Percentiles rank a stretch among this genome's conserved stretches.
phyloP scores from a whole-genome alignment of 1,284 basidiomycete genomes.

The Trametes pubescens region DNA sequence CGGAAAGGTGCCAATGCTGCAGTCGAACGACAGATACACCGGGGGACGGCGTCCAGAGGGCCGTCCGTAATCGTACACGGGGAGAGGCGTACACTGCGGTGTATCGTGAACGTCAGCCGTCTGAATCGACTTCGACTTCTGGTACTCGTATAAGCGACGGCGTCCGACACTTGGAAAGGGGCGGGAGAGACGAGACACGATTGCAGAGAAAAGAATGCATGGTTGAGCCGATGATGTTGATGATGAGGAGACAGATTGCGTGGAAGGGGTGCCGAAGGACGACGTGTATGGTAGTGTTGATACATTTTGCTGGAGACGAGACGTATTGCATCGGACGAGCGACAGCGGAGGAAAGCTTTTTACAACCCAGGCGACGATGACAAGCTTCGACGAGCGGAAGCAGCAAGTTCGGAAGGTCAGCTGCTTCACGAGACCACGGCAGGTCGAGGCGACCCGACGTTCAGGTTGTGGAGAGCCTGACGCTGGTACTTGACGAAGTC shows the following conservation, averaged over 20 bases:
- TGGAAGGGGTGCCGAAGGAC: constrained; percentile 63
- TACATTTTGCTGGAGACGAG: constrained; percentile 74
- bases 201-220: constrained; percentile 72
- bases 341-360: constrained; percentile 41
- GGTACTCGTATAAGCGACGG: constrained; percentile 38
- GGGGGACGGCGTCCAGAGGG: constrained; percentile 44
- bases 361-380: constrained; percentile 42
- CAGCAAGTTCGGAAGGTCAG: constrained; percentile 25
- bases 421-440: constrained; percentile 63
- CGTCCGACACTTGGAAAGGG: constrained; percentile 47
- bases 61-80: constrained; percentile 53
- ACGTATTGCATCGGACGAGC: constrained; percentile 37
- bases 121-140: constrained; percentile 35
- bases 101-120: constrained; percentile 32
- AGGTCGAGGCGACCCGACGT: constrained; percentile 60
- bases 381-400: constrained; percentile 26
- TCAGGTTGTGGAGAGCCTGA: constrained; percentile 73
- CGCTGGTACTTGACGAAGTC: constrained; percentile 81
- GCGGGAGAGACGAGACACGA: constrained; percentile 51
- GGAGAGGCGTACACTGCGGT: constrained; percentile 35
- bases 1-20: constrained; percentile 25
- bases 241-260: constrained; percentile 63
- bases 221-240: constrained; percentile 59
- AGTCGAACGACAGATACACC: constrained; percentile 42
- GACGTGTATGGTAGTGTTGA: constrained; percentile 68